A percentile compares a stretch with the other conserved stretches of the same genome.
phyloP scores from a whole-genome alignment of 306 rosid genomes.

The Vicia faba region DNA sequence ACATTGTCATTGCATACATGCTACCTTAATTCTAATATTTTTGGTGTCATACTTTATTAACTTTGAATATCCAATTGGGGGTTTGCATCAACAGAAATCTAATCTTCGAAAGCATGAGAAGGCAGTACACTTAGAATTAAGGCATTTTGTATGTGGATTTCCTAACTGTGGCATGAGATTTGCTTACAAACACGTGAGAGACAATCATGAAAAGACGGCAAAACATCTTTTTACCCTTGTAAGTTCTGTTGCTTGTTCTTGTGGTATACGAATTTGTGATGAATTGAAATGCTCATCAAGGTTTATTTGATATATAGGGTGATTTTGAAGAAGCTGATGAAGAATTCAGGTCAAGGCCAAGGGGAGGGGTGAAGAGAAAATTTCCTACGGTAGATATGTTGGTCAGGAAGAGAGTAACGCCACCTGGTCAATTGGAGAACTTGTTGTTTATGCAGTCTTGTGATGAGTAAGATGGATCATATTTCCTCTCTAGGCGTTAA shows the following conservation, averaged over 20 bases:
- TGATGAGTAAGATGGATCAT: slow-evolving; percentile 18
- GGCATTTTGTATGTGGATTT: slow-evolving; percentile 69
- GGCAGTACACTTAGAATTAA: slow-evolving; percentile 66
- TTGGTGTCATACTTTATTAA: background rate
- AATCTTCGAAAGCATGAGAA: slow-evolving; percentile 73
- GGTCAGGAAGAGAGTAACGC: slow-evolving; percentile 71
- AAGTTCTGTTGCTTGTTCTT: slow-evolving; percentile 36
- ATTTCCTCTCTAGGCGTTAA: background rate
- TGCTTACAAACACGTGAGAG: slow-evolving; percentile 87
- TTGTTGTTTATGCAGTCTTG: slow-evolving; percentile 39
- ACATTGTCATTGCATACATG: background rate
- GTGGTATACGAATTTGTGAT: background rate
- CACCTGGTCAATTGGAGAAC: slow-evolving; percentile 53
- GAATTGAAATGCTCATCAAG: background rate
- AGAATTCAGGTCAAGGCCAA: slow-evolving; percentile 68
- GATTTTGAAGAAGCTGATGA: slow-evolving; percentile 78
- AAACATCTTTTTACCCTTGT: slow-evolving; percentile 61
- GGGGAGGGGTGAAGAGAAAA: slow-evolving; percentile 80
- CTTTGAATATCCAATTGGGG: background rate
- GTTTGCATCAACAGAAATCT: slow-evolving; percentile 54
- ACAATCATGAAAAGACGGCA: slow-evolving; percentile 70
- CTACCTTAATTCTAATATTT: background rate
- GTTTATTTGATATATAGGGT: slow-evolving; percentile 54
- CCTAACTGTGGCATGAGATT: slow-evolving; percentile 85
- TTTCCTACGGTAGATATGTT: slow-evolving; percentile 72